Evolutionary conservation across 2,329 filamentous ascomycete species (phyloP), one percentile per base, ranked within the genome.

Genomic region (Penicillium sp.): DNA sequence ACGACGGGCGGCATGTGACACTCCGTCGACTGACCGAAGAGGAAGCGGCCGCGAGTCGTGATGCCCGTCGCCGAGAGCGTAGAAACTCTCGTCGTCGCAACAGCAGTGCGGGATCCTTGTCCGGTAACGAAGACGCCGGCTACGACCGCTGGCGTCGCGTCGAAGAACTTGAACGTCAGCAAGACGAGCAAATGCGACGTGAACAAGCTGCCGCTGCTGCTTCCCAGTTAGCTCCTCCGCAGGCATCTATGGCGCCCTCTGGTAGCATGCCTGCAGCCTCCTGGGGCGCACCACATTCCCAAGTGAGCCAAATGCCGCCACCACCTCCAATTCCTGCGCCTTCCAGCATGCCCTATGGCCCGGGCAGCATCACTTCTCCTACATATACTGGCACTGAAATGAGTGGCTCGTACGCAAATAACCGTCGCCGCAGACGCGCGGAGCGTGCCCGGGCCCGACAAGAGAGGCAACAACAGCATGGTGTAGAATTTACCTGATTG

Each of bases 1-100:
- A 81, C 54, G 83, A 86, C 59, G 83, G 83, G 23, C 78, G 83
- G 7, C 81, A 84, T 62, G 83, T 87, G 34, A 87, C 84, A 2
- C 75, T 87, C 7, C 77, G 84, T 27, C 76, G 83, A 11, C 72
- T 87, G 26, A 84, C 82, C 10, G 81, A 84, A 62, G 80, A 84
- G 70, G 84, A 86, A 74, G 83, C 83, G 13, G 81, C 81, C 9
- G 82, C 82, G 7, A 81, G 82, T 58, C 79, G 83, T 27, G 80
- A 83, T 61, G 79, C 79, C 8, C 74, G 80, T 57, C 75, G 79
- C 44, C 71, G 75, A 56, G 80, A 72, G 56, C 71, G 75, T 47
- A 69, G 72, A 32, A 67, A 63, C 34, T 75, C 74, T 10, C 73
- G 73, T n/a, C 68, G 70, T 46, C 72, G 73, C 38, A 68, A 67